Evolutionary conservation across 164 flowering plant species (phyloP).

Genomic region (Amborella trichopoda): DNA sequence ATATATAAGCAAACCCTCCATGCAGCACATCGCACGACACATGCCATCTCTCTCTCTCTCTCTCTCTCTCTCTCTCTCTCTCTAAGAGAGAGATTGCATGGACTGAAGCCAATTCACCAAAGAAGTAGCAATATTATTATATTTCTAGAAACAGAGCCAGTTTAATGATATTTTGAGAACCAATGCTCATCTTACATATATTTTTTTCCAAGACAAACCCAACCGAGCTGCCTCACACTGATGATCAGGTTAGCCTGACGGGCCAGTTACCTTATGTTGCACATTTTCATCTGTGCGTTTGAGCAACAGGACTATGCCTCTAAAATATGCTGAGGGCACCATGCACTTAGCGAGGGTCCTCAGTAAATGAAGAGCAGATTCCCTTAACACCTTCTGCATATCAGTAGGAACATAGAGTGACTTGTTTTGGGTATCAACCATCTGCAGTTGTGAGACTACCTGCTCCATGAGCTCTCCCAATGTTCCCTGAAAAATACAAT

Average conservation of each 20-base stretch:
- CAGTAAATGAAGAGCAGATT: conserved; percentile 28
- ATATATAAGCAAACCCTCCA: no score
- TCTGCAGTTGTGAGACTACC: conserved; percentile 29
- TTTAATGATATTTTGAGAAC: background rate
- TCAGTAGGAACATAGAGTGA: conserved; percentile 14
- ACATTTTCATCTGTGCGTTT: conserved; percentile 32
- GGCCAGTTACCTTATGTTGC: conserved; percentile 61
- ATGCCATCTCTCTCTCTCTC: no score
- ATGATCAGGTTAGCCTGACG: no score
- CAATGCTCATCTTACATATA: background rate
- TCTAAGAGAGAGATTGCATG: no score
- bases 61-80: no score
- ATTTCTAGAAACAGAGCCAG: background rate
- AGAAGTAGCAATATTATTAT: background rate
- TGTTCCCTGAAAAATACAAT: conserved; percentile 22
- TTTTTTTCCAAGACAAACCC: no score
- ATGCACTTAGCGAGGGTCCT: conserved; percentile 32
- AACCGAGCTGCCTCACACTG: no score
- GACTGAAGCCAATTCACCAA: background rate
- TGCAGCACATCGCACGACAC: no score
- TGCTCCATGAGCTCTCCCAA: conserved; percentile 67
- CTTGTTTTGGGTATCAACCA: conserved; percentile 30
- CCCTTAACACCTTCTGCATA: conserved; percentile 43
- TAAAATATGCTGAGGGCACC: conserved; percentile 52
- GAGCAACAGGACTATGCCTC: conserved; percentile 36